These are phyloP conservation scores for Apiotrichum gamsii DNA, from an alignment of 1,284 basidiomycete species.

Conservation along the genomic window DNA sequence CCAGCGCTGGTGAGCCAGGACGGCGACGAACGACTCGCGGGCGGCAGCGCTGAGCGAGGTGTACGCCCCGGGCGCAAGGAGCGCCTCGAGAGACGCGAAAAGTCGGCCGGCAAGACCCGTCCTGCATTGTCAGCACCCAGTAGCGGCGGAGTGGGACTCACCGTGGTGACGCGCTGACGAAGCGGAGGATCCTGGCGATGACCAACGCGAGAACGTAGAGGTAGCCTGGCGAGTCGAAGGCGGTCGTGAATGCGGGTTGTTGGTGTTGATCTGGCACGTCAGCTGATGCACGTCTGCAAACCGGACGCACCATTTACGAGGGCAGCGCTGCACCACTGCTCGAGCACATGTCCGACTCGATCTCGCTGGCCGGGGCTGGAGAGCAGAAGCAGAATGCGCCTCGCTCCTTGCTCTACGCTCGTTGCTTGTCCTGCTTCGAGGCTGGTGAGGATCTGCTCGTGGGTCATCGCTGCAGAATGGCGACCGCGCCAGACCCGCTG, in stretches of 20 bases:
- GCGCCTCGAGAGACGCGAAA: conserved; percentile 16
- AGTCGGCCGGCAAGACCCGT: conserved; percentile 8
- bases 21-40: conserved; percentile 12
- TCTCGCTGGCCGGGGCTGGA: conserved; percentile 5
- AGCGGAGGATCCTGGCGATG: conserved; percentile 9
- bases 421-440: not conserved
- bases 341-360: conserved; percentile 14
- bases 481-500: conserved; percentile 44
- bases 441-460: not conserved
- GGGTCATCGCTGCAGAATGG: not conserved
- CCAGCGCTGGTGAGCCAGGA: conserved; percentile 23
- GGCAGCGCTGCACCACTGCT: conserved; percentile 18
- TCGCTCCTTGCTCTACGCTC: conserved; percentile 7
- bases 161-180: conserved; percentile 13
- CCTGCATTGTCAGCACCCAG: conserved; percentile 10
- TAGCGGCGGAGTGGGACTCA: not conserved
- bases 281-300: not conserved
- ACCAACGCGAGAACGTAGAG: conserved; percentile 6
- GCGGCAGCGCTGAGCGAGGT: not conserved
- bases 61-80: conserved; percentile 19
- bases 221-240: not conserved
- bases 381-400: conserved; percentile 16
- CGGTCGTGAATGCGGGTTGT: not conserved
- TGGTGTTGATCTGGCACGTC: not conserved
- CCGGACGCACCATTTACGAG: not conserved